Percentiles rank a stretch among this genome's conserved stretches.
Evolutionary conservation across 164 flowering plant genomes (phyloP).

Genomic region (Vitis riparia): DNA sequence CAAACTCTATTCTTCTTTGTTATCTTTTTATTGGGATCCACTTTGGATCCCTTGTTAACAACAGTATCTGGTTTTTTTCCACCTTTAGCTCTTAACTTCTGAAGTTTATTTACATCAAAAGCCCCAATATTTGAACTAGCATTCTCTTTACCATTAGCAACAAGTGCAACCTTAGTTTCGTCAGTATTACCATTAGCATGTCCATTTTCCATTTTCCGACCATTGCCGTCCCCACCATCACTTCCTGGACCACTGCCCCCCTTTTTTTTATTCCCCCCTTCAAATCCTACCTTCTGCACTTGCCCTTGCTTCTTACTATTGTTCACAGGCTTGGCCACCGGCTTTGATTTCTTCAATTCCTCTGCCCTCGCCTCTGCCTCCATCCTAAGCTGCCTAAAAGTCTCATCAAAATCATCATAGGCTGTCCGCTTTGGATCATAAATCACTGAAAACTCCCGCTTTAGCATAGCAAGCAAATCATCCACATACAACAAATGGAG

Average conservation of each 20-base stretch:
- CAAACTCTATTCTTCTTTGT: slow-evolving; percentile 91
- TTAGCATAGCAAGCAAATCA: slow-evolving; percentile 81
- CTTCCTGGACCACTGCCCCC: slow-evolving; percentile 36
- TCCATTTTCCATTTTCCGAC: slow-evolving; percentile 54
- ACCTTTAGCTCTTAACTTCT: slow-evolving; percentile 61
- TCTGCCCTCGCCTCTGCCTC: slow-evolving; percentile 92
- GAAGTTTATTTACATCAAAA: slow-evolving; percentile 90
- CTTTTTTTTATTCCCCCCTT: slow-evolving; percentile 50
- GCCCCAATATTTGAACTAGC: slow-evolving; percentile 58
- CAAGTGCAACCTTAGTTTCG: slow-evolving; percentile 25
- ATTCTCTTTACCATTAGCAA: slow-evolving; percentile 56
- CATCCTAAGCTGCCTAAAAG: slow-evolving; percentile 72
- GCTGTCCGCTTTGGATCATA: slow-evolving; percentile 73
- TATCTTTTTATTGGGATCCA: slow-evolving; percentile 68
- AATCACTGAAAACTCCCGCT: slow-evolving; percentile 68
- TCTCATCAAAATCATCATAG: slow-evolving; percentile 82
- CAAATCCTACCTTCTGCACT: slow-evolving; percentile 34
- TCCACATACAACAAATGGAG: slow-evolving; percentile 90
- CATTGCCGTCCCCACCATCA: slow-evolving; percentile 60
- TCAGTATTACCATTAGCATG: slow-evolving; percentile 41
- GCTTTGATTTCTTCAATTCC: slow-evolving; percentile 77
- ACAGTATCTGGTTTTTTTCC: slow-evolving; percentile 65
- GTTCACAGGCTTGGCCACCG: slow-evolving; percentile 40
- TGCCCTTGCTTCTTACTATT: slow-evolving; percentile 58
- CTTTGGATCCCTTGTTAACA: slow-evolving; percentile 56